A percentile compares a stretch with the other conserved stretches of the same genome.
phyloP scores from a whole-genome alignment of 78 protist species.

The Dictyostelium brefeldianum region DNA sequence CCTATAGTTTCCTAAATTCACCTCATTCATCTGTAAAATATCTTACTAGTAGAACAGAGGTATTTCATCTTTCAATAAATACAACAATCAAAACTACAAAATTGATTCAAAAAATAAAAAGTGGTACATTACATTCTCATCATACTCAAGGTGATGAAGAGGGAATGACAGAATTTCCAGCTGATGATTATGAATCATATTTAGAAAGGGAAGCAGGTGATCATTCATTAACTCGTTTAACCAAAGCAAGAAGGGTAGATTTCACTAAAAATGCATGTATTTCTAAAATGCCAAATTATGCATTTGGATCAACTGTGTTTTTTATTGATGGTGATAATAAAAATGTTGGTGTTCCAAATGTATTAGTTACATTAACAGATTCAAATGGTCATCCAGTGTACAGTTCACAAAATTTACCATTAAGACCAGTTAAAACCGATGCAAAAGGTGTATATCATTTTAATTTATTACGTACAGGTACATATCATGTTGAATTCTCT shows the following conservation, averaged over 20 bases:
- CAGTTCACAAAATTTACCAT: background rate
- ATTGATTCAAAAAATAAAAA: too few species aligned
- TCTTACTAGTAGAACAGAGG: background rate
- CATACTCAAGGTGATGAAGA: background rate
- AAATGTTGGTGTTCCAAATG: conserved; percentile 22
- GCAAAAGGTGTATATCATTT: conserved; percentile 11
- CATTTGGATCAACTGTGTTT: conserved; percentile 37
- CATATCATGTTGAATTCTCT: conserved; percentile 10
- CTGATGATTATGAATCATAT: background rate
- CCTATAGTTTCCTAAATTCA: conserved; percentile 5
- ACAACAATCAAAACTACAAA: background rate
- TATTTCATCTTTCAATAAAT: background rate
- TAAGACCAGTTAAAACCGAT: background rate
- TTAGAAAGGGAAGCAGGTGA: background rate
- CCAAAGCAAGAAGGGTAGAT: conserved; percentile 8
- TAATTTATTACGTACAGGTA: conserved; percentile 27
- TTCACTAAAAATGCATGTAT: conserved; percentile 18
- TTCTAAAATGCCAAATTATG: background rate
- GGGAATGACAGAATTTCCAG: background rate
- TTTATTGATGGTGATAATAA: background rate
- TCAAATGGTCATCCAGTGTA: background rate
- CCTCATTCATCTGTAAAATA: conserved; percentile 5
- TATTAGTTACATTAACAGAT: background rate
- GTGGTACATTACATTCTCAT: too few species aligned
- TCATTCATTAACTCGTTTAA: background rate